A percentile compares a stretch with the other conserved stretches of the same genome.
phyloP scores from a whole-genome alignment of 257 asterid species.

The Solanum sejunctum region DNA sequence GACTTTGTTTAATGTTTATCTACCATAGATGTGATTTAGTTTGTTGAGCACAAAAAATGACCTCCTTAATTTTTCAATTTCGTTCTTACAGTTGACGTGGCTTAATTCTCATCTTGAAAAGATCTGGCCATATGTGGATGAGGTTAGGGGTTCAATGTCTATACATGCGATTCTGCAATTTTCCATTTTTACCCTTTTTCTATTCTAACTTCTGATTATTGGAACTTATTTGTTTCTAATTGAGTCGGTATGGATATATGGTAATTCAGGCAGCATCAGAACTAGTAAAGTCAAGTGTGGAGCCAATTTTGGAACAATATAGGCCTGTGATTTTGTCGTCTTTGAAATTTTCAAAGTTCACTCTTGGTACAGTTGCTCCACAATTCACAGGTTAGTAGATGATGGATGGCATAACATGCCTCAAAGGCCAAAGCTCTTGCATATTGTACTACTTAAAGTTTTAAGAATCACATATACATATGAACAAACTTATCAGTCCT shows the following conservation, averaged over 20 bases:
- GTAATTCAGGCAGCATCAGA: conserved; percentile 74
- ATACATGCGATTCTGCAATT: not conserved
- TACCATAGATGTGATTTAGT: not conserved
- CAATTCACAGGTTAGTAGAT: conserved; percentile 55
- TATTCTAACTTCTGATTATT: not conserved
- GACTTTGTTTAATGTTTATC: not conserved
- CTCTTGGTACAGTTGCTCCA: conserved; percentile 95
- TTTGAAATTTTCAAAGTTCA: conserved; percentile 74
- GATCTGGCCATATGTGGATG: conserved; percentile 80
- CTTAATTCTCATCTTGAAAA: conserved; percentile 64
- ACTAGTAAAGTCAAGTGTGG: conserved; percentile 57
- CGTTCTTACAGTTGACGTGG: conserved; percentile 63
- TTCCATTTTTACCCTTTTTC: not conserved
- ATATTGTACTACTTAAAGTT: not conserved
- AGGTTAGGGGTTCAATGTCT: conserved; percentile 27
- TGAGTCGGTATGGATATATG: not conserved
- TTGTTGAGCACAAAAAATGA: not conserved
- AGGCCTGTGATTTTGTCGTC: conserved; percentile 64
- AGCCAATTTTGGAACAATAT: conserved; percentile 82
- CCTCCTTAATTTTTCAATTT: not conserved
- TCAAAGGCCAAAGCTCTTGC: not conserved
- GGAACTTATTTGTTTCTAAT: not conserved
- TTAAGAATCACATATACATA: not conserved
- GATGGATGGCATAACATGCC: not conserved
- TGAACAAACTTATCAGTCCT: not conserved